Evolutionary conservation across 495 filamentous ascomycete species (phyloP), one percentile per base, ranked within the genome.

Genomic region (Xylaria bambusicola): DNA sequence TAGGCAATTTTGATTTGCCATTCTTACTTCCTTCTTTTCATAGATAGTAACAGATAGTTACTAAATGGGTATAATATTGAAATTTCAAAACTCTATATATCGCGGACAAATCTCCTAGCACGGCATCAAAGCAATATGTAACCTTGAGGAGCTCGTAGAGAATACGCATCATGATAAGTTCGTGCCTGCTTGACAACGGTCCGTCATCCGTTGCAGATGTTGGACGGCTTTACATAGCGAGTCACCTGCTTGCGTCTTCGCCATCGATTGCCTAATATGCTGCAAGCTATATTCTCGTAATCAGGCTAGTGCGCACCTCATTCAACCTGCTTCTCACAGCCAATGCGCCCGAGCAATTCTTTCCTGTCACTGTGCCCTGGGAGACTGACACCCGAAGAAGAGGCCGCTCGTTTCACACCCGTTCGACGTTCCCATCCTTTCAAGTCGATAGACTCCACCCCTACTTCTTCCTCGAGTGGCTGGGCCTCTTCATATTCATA

Each of bases 361-460:
- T 90, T 90, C 44, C 85, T 80, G 62, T 90, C 87, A 63, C 85
- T 88, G 68, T 88, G 87, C 40, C 86, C 84, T 7, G 82, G 80
- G 55, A 89, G 74, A 56, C 80, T 87, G 54, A 88, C 85, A 18
- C 82, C 85, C 64, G 71, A 83, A 67, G 74, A 75, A 58, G 59
- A 75, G 64, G 67, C 68, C 60, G 66, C 49, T 79, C 81, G 63
- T 67, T 74, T 72, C 62, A 78, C 66, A 63, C 73, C 73, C 46
- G 74, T 50, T 58, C 76, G 66, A 61, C 77, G 66, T 63, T 81
- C 73, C 79, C 79, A 80, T 63, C 71, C 73, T 66, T 78, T 81
- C n/a, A 85, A 66, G 58, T 83, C 80, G 63, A 85, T 74, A 17
- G 74, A 71, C 56, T 88, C 86, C 13, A 87, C 85, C 4, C 84